Percentiles rank a stretch among this genome's conserved stretches.
Evolutionary conservation across 108 stramenopile species (phyloP).

Genomic region (Licmophora abbreviata): DNA sequence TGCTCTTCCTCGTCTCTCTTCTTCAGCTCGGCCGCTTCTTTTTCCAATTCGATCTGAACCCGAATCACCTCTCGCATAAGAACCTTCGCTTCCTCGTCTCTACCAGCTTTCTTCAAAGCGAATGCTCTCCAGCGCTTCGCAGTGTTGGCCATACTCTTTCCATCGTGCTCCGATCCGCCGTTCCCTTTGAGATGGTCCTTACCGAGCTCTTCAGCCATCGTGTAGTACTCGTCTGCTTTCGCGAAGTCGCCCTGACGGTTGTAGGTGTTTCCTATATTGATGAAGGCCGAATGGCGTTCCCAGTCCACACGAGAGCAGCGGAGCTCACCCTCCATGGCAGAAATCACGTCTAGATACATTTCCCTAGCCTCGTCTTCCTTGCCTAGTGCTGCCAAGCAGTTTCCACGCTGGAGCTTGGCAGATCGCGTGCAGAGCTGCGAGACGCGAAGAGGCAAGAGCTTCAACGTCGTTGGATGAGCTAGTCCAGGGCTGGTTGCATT

Average conservation of each 20-base stretch:
- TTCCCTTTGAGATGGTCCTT: conserved; percentile 64
- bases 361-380: conserved; percentile 72
- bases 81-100: conserved; percentile 68
- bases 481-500: conserved; percentile 83
- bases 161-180: conserved; percentile 74
- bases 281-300: conserved; percentile 72
- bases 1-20: conserved; percentile 40
- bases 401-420: conserved; percentile 78
- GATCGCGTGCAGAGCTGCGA: conserved; percentile 77
- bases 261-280: conserved; percentile 86
- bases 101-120: conserved; percentile 74
- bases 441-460: conserved; percentile 71
- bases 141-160: conserved; percentile 75
- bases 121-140: conserved; percentile 72
- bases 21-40: conserved; percentile 52
- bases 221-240: conserved; percentile 62
- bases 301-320: conserved; percentile 83
- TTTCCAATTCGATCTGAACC: conserved; percentile 62
- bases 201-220: conserved; percentile 64
- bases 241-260: conserved; percentile 65
- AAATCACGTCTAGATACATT: conserved; percentile 57
- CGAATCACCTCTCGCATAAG: conserved; percentile 66
- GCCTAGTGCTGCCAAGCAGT: conserved; percentile 75
- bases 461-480: conserved; percentile 50
- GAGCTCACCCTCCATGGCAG: conserved; percentile 71